Conservation (phyloP, 768 basidiomycete species). For the Boletus tylopilopsis region DNA sequence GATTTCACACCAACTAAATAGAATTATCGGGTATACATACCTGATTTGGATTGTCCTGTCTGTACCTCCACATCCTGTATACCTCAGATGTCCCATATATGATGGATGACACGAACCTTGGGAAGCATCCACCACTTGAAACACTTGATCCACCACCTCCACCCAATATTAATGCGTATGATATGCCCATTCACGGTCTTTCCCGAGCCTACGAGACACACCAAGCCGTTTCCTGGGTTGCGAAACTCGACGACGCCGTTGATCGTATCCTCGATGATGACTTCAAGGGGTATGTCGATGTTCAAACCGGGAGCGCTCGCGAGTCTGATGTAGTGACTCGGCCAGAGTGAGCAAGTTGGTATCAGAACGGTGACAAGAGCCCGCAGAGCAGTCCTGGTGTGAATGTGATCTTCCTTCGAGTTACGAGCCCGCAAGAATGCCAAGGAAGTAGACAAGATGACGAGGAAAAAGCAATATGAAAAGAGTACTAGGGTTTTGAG, state of each 20-base stretch:
- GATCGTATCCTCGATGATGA: constrained; percentile 35
- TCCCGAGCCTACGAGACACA: constrained; percentile 33
- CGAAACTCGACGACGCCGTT: constrained; percentile 44
- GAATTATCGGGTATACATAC: constrained; percentile 21
- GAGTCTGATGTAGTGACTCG: constrained; percentile 33
- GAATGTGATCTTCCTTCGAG: constrained; percentile 5
- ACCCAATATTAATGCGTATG: constrained; percentile 32
- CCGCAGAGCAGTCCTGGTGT: constrained; percentile 26
- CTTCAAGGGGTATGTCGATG: constrained; percentile 32
- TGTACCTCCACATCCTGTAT: not conserved
- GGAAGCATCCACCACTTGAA: constrained; percentile 33
- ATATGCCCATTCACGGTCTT: constrained; percentile 37
- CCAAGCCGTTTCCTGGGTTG: constrained; percentile 36
- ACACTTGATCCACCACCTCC: constrained; percentile 32
- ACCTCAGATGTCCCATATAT: not conserved
- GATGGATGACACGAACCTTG: constrained; percentile 18
- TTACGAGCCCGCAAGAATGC: constrained; percentile 6
- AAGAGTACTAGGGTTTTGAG: not conserved
- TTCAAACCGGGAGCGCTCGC: constrained; percentile 23
- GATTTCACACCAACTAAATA: not conserved
- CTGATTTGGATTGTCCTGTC: constrained; percentile 11
- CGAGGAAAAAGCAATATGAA: constrained; percentile 7
- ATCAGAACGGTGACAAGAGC: constrained; percentile 41
- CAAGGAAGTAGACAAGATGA: constrained; percentile 2
- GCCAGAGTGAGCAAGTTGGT: constrained; percentile 45